Evolutionary conservation across 305 asterid species (phyloP).

Genomic region (Euphrasia arctica): DNA sequence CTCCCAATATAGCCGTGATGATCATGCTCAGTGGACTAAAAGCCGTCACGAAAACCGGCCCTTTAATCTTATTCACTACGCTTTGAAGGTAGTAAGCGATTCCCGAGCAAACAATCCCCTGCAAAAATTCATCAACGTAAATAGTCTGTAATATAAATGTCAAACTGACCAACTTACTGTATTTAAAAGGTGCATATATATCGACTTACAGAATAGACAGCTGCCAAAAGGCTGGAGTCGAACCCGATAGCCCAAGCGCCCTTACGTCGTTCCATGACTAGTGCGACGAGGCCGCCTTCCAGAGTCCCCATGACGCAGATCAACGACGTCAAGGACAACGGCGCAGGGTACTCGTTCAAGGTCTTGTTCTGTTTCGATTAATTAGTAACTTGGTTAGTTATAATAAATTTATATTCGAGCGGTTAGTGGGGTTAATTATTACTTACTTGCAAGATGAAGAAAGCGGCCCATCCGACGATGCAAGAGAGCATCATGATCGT

Average conservation of each 20-base stretch:
- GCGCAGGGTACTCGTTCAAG: slow-evolving; percentile 82
- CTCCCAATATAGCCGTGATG: slow-evolving; percentile 76
- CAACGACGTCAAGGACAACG: slow-evolving; percentile 59
- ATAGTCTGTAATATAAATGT: no score
- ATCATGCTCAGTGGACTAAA: slow-evolving; percentile 90
- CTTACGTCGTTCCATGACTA: slow-evolving; percentile 55
- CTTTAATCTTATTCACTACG: slow-evolving; percentile 64
- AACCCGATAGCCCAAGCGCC: slow-evolving; percentile 86
- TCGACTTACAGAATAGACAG: slow-evolving; percentile 64
- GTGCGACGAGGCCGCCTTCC: slow-evolving; percentile 66
- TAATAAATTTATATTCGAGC: no score
- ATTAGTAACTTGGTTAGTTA: no score
- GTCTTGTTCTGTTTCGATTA: slow-evolving; percentile 55
- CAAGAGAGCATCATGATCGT: slow-evolving; percentile 55
- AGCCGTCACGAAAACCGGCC: slow-evolving; percentile 94
- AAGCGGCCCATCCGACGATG: slow-evolving; percentile 81
- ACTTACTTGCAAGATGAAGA: slow-evolving; percentile 78
- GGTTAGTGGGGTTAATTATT: background rate
- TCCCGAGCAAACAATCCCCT: slow-evolving; percentile 94
- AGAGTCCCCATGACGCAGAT: slow-evolving; percentile 63
- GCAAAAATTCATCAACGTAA: background rate
- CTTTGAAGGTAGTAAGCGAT: slow-evolving; percentile 86
- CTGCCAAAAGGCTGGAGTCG: slow-evolving; percentile 76
- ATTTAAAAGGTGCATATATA: no score
- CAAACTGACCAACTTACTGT: no score